Conservation (phyloP, 805 yeast genomes). For the Saccharomycopsis sp. region DNA sequence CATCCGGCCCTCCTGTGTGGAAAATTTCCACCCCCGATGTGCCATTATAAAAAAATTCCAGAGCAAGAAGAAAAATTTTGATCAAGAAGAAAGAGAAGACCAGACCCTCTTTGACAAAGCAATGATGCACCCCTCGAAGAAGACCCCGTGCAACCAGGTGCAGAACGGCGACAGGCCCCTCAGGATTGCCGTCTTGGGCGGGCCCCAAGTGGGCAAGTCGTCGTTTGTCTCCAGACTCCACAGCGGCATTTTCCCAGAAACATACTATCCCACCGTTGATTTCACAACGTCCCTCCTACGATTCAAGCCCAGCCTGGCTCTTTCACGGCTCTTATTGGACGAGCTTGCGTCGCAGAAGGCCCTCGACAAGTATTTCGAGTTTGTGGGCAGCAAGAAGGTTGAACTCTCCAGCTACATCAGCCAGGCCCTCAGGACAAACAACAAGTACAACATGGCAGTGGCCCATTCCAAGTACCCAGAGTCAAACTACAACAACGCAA, state of each 20-base stretch:
- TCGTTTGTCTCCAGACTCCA: constrained; percentile 43
- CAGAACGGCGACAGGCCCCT: constrained; percentile 34
- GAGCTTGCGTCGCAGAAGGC: constrained; percentile 34
- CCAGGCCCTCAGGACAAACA: too few species aligned
- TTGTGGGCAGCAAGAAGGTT: constrained; percentile 20
- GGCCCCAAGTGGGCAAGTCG: constrained; percentile 50
- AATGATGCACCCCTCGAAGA: not conserved
- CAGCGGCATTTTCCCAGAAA: constrained; percentile 46
- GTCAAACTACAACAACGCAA: constrained; percentile 1
- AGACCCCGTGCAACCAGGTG: constrained; percentile 2
- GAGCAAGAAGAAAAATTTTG: too few species aligned
- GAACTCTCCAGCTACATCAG: constrained; percentile 27
- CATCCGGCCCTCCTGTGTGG: too few species aligned
- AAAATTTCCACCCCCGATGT: too few species aligned
- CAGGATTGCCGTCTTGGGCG: constrained; percentile 54
- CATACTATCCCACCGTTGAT: constrained; percentile 65
- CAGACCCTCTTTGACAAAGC: too few species aligned
- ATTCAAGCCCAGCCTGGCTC: constrained; percentile 35
- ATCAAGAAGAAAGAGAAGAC: too few species aligned
- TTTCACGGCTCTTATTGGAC: constrained; percentile 38
- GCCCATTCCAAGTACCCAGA: constrained; percentile 20
- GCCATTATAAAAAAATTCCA: too few species aligned
- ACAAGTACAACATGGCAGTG: not conserved
- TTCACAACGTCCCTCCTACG: constrained; percentile 52
- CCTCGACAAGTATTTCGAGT: not conserved